Evolutionary conservation across 306 rosid species (phyloP).

Genomic region (Trichosanthes cucumerina): DNA sequence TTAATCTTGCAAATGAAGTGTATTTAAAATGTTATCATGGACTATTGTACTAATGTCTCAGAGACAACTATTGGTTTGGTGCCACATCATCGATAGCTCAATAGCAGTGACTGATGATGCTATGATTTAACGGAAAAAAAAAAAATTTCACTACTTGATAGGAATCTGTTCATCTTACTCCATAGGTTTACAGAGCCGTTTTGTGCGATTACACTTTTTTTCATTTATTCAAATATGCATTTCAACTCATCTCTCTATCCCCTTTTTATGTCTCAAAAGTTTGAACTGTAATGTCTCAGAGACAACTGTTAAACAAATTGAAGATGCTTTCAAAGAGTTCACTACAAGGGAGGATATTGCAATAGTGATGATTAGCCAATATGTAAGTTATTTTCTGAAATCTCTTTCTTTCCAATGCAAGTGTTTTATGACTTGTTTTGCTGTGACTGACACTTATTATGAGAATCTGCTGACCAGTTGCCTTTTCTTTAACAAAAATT

Average conservation of each 20-base stretch:
- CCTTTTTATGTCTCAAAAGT: neutral
- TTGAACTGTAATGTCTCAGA: constrained; percentile 24
- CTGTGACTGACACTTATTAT: neutral
- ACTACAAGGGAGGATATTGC: constrained; percentile 76
- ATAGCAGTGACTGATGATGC: constrained; percentile 46
- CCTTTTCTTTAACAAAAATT: neutral
- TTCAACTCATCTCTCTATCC: neutral
- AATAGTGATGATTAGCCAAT: constrained; percentile 84
- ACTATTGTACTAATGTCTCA: neutral
- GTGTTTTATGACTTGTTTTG: neutral
- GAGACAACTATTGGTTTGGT: constrained; percentile 21
- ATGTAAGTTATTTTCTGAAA: constrained; percentile 42
- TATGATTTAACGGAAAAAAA: constrained; percentile 55
- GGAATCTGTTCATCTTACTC: constrained; percentile 45
- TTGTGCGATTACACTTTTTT: constrained; percentile 47
- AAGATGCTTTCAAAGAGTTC: constrained; percentile 94
- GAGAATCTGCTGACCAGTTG: neutral
- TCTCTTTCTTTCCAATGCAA: neutral
- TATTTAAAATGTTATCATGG: neutral
- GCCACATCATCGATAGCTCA: constrained; percentile 57
- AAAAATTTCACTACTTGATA: constrained; percentile 43
- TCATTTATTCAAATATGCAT: neutral
- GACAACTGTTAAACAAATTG: constrained; percentile 83
- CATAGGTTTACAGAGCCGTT: constrained; percentile 46
- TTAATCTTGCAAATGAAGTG: neutral